phyloP scores from a whole-genome alignment of 768 basidiomycete genomes.

The Brasilioporus rufonigricans region DNA sequence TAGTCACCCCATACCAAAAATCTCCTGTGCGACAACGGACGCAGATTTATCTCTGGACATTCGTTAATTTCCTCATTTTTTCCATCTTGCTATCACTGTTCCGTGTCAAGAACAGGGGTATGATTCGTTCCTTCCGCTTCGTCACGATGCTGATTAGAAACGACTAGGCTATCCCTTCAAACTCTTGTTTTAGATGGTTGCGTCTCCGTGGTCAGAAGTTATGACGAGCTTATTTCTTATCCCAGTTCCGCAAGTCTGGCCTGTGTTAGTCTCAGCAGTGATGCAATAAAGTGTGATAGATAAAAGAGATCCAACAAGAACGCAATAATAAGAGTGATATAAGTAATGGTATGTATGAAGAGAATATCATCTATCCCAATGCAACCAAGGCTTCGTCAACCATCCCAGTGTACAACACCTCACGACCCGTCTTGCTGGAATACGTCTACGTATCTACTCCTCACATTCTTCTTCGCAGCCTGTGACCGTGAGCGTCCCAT shows the following conservation, averaged over 20 bases:
- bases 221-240: neutral
- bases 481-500: slow-evolving; percentile 52
- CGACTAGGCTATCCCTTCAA: slow-evolving; percentile 75
- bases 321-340: slow-evolving; percentile 15
- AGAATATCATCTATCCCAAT: slow-evolving; percentile 3
- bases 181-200: slow-evolving; percentile 54
- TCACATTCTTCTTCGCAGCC: slow-evolving; percentile 68
- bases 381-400: neutral
- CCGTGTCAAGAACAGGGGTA: slow-evolving; percentile 87
- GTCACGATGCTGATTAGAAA: neutral
- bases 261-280: slow-evolving; percentile 1
- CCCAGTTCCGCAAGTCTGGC: neutral
- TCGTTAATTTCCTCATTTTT: slow-evolving; percentile 78
- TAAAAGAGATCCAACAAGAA: slow-evolving; percentile 23
- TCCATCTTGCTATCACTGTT: slow-evolving; percentile 86
- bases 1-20: slow-evolving; percentile 76
- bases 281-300: slow-evolving; percentile 18
- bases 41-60: slow-evolving; percentile 89
- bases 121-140: slow-evolving; percentile 3
- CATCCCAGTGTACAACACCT: slow-evolving; percentile 10
- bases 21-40: slow-evolving; percentile 74
- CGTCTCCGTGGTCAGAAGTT: neutral
- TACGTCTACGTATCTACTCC: slow-evolving; percentile 90
- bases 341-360: slow-evolving; percentile 15
- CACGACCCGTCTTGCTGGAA: slow-evolving; percentile 55